Percentiles rank a stretch among this genome's conserved stretches.
Conservation (phyloP, 2,329 filamentous ascomycete species). For the Cladosporium sp. region DNA sequence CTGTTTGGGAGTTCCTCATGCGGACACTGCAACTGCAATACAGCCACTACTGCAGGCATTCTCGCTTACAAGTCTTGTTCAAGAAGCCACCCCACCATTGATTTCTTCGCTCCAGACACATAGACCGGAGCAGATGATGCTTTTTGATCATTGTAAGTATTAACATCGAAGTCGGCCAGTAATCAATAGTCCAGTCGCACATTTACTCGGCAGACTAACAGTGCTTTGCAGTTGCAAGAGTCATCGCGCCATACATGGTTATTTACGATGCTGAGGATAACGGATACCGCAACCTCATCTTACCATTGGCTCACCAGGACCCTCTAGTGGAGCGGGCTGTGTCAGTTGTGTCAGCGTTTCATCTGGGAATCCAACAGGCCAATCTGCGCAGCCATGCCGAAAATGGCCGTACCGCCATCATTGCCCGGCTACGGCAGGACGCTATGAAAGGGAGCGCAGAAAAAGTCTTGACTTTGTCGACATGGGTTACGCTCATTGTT, state of each 20-base stretch:
- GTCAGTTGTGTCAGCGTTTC: constrained; percentile 36
- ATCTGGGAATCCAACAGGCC: constrained; percentile 30
- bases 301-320: constrained; percentile 37
- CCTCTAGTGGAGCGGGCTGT: constrained; percentile 33
- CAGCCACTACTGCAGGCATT: no score
- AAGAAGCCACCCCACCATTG: no score
- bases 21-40: no score
- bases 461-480: constrained; percentile 33
- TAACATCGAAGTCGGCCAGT: not conserved
- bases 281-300: constrained; percentile 35
- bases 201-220: constrained; percentile 18
- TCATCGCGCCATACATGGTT: constrained; percentile 37
- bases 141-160: not conserved
- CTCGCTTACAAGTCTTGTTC: no score
- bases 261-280: constrained; percentile 33
- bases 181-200: no score
- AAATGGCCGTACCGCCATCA: constrained; percentile 31
- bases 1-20: no score
- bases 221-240: constrained; percentile 30
- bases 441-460: constrained; percentile 25
- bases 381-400: constrained; percentile 30
- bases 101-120: not conserved
- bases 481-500: constrained; percentile 34
- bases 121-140: not conserved
- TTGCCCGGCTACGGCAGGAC: constrained; percentile 31